Evolutionary conservation across 257 asterid species (phyloP).

Genomic region (Przewalskia tangutica): DNA sequence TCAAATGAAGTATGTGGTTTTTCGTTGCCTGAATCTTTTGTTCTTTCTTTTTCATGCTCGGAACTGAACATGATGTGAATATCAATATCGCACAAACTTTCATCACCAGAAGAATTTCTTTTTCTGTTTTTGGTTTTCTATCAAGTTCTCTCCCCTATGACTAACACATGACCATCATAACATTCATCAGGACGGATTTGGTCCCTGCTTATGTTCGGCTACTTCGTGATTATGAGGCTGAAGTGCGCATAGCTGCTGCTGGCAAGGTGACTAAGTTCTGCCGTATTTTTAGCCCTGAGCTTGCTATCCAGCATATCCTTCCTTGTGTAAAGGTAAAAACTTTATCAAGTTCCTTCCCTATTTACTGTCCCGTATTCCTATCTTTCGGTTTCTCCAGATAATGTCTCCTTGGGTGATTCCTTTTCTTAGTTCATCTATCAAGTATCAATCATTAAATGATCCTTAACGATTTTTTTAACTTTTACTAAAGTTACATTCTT

Average conservation of each 20-base stretch:
- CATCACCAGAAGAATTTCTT: not conserved
- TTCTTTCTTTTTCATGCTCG: not conserved
- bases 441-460: not conserved
- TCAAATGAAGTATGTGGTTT: not conserved
- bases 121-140: not conserved
- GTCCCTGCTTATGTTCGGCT: slow-evolving; percentile 39
- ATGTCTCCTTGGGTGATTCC: not conserved
- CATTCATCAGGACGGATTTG: slow-evolving; percentile 23
- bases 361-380: not conserved
- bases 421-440: not conserved
- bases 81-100: not conserved
- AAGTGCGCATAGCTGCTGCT: slow-evolving; percentile 41
- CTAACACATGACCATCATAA: not conserved
- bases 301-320: slow-evolving; percentile 31
- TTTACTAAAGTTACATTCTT: not conserved
- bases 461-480: not conserved
- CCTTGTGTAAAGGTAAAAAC: slow-evolving; percentile 32
- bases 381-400: not conserved
- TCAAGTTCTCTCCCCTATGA: not conserved
- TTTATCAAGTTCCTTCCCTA: not conserved
- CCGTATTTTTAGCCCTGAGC: slow-evolving; percentile 29
- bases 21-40: not conserved
- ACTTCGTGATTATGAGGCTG: slow-evolving; percentile 40
- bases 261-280: slow-evolving; percentile 38
- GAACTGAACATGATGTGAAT: not conserved